Evolutionary conservation across 2,329 filamentous ascomycete species (phyloP).

Genomic region (Pseudogymnoascus pannorum): DNA sequence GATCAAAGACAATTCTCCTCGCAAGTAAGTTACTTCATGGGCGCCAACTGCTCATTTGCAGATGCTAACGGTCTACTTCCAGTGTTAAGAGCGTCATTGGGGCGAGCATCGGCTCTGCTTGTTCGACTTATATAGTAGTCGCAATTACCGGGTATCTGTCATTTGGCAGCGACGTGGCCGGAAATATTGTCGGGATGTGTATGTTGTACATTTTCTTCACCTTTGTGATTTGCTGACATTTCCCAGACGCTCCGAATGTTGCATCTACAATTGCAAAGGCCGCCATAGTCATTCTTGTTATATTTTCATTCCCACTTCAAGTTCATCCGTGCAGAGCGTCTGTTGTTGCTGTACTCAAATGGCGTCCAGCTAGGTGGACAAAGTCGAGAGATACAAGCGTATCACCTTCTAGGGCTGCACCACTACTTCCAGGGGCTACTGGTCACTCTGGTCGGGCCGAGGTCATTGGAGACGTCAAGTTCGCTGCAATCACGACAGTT

Average conservation of each 20-base stretch:
- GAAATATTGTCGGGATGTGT: constrained; percentile 94
- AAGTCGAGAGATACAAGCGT: constrained; percentile 28
- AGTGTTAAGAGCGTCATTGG: constrained; percentile 73
- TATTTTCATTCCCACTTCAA: constrained; percentile 93
- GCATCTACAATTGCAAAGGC: constrained; percentile 88
- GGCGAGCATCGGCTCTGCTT: constrained; percentile 82
- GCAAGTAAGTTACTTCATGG: constrained; percentile 27
- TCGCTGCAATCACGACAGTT: constrained; percentile 78
- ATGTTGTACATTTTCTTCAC: constrained; percentile 32
- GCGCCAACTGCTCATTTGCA: not conserved
- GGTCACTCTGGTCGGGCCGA: constrained; percentile 40
- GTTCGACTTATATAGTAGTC: constrained; percentile 78
- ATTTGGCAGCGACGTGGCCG: constrained; percentile 80
- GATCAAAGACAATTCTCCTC: constrained; percentile 74
- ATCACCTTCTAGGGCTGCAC: constrained; percentile 33
- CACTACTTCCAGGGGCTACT: constrained; percentile 35
- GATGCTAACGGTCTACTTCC: constrained; percentile 11
- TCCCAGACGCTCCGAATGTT: constrained; percentile 47
- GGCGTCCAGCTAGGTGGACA: constrained; percentile 56
- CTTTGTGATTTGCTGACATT: not conserved
- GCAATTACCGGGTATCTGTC: constrained; percentile 94
- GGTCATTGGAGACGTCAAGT: constrained; percentile 77
- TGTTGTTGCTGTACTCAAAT: constrained; percentile 86
- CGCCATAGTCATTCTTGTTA: constrained; percentile 90
- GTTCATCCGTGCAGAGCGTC: constrained; percentile 95